Evolutionary conservation across 116 monocot species (phyloP).

Genomic region (Dioscorea cayenensis): DNA sequence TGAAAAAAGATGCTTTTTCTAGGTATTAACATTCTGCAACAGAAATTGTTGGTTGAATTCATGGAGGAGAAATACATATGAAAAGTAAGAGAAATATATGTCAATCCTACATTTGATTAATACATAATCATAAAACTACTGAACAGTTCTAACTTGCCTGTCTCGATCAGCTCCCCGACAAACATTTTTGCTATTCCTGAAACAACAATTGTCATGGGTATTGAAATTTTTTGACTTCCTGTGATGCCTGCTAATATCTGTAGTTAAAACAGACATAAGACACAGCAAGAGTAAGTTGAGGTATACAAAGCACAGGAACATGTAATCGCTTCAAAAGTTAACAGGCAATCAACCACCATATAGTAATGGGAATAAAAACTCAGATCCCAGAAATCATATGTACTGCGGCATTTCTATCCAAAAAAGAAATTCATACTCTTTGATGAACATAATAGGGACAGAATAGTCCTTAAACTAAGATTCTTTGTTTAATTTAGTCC

Average conservation of each 20-base stretch:
- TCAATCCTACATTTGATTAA: neutral
- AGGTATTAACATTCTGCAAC: no score
- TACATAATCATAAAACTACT: neutral
- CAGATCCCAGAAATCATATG: no score
- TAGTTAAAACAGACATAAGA: neutral
- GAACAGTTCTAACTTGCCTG: slow-evolving; percentile 34
- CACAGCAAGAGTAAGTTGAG: neutral
- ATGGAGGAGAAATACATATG: neutral
- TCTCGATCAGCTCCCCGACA: slow-evolving; percentile 94
- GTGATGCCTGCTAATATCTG: slow-evolving; percentile 68
- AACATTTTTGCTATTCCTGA: slow-evolving; percentile 97
- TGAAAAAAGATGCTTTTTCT: no score
- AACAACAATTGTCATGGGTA: slow-evolving; percentile 75
- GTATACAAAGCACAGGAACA: neutral
- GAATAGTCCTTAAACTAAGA: no score
- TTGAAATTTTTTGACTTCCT: slow-evolving; percentile 78
- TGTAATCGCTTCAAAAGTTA: no score
- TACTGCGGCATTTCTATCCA: no score
- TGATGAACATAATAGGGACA: no score
- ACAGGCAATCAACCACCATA: no score
- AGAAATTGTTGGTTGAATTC: no score
- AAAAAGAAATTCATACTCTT: no score
- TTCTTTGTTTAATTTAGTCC: no score
- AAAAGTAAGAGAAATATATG: neutral
- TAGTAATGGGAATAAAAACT: no score